Evolutionary conservation across 2,329 filamentous ascomycete species (phyloP).

Genomic region (Colletotrichum sp.): DNA sequence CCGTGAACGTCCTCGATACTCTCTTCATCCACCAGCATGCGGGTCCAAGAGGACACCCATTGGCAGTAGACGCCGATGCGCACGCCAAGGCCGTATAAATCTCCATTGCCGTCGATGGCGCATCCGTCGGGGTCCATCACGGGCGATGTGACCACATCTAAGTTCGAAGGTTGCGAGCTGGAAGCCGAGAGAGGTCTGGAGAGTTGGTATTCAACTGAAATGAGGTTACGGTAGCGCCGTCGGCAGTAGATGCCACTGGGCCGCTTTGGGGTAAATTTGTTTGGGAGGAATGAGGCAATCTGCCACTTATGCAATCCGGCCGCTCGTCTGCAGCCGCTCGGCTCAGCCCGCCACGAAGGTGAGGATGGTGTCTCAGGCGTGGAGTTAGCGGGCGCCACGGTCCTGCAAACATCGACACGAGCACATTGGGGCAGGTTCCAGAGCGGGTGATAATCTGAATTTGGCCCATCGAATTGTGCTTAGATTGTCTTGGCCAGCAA

Average conservation of each 20-base stretch:
- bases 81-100: not conserved
- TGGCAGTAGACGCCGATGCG: not conserved
- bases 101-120: not conserved
- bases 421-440: not conserved
- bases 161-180: not conserved
- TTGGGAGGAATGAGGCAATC: not conserved
- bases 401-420: not conserved
- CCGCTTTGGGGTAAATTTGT: not conserved
- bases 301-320: not conserved
- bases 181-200: not conserved
- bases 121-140: not conserved
- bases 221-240: not conserved
- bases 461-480: no score
- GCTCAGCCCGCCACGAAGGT: not conserved
- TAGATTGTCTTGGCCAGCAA: no score
- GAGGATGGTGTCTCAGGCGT: not conserved
- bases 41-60: not conserved
- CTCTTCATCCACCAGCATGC: not conserved
- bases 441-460: not conserved
- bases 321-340: not conserved
- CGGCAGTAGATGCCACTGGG: not conserved
- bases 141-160: not conserved
- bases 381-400: not conserved
- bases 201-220: not conserved
- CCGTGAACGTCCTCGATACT: not conserved